phyloP scores from a whole-genome alignment of 495 filamentous ascomycete genomes.

The Cercophora samala region DNA sequence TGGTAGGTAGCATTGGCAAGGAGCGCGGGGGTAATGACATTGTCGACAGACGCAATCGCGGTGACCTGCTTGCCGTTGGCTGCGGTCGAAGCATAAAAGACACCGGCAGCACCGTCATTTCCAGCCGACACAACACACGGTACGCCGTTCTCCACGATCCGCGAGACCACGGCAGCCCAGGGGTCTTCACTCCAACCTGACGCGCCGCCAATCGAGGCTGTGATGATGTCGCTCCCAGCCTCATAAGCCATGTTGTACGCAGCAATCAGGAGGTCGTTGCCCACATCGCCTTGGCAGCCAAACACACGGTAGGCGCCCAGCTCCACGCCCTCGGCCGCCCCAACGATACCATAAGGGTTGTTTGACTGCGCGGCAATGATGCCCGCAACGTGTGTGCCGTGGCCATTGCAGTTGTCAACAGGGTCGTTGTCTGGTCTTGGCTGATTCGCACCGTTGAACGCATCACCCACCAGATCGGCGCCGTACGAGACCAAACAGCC shows the following conservation, averaged over 20 bases:
- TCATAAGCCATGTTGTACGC: slow-evolving; percentile 57
- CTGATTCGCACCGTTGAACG: slow-evolving; percentile 42
- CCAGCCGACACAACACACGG: slow-evolving; percentile 55
- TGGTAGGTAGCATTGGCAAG: slow-evolving; percentile 38
- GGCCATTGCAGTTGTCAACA: slow-evolving; percentile 45
- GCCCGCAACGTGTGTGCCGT: slow-evolving; percentile 51
- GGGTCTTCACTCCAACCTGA: slow-evolving; percentile 56
- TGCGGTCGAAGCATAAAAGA: slow-evolving; percentile 55
- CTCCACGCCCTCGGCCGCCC: slow-evolving; percentile 53
- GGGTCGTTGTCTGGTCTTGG: slow-evolving; percentile 47
- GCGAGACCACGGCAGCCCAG: slow-evolving; percentile 51
- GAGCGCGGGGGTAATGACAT: slow-evolving; percentile 40
- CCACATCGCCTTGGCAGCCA: slow-evolving; percentile 46
- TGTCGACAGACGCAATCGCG: slow-evolving; percentile 54
- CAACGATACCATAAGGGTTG: slow-evolving; percentile 50
- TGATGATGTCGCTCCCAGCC: slow-evolving; percentile 57
- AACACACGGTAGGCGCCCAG: slow-evolving; percentile 56
- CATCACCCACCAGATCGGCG: slow-evolving; percentile 51
- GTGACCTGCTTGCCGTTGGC: slow-evolving; percentile 50
- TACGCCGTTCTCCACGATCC: slow-evolving; percentile 55
- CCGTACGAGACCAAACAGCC: slow-evolving; percentile 56
- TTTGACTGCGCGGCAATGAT: slow-evolving; percentile 54
- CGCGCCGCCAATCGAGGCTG: slow-evolving; percentile 55
- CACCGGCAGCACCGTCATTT: slow-evolving; percentile 50
- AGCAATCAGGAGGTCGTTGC: slow-evolving; percentile 52